Conservation (phyloP, 129 eudicot genomes). For the Ambrosia trifida region DNA sequence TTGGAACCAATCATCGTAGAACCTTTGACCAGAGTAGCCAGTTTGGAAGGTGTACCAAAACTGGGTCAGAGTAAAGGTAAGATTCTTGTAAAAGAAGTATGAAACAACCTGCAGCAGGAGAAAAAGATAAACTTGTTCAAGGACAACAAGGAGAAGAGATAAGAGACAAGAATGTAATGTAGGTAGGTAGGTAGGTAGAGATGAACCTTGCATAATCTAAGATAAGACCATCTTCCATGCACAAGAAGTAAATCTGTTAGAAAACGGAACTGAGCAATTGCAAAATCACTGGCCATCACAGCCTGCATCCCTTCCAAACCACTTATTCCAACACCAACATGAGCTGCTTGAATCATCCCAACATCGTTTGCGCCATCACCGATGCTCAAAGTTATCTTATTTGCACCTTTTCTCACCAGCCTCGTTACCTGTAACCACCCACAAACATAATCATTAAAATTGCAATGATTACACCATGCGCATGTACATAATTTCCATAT, state of each 20-base stretch:
- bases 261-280: conserved; percentile 95
- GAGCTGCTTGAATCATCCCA: conserved; percentile 99
- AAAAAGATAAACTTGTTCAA: conserved; percentile 4
- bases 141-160: background rate
- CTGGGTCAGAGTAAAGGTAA: conserved; percentile 88
- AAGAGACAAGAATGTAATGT: conserved; percentile 10
- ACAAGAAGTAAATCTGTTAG: conserved; percentile 91
- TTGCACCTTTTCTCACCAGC: conserved; percentile 91
- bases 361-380: conserved; percentile 99
- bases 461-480: background rate
- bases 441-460: background rate
- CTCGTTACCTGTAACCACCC: conserved; percentile 73
- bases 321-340: conserved; percentile 98
- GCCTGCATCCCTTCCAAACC: conserved; percentile 99
- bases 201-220: conserved; percentile 89
- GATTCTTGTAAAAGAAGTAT: conserved; percentile 94
- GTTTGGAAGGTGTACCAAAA: conserved; percentile 95
- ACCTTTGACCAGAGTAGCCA: conserved; percentile 97
- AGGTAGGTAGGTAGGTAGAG: too few relatives aligned
- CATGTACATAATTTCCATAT: too few relatives aligned
- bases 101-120: conserved; percentile 79
- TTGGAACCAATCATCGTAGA: conserved; percentile 97
- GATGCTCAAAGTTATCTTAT: conserved; percentile 85
- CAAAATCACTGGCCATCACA: conserved; percentile 98
- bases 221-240: conserved; percentile 98